Base-by-base conservation (phyloP, 306 rosid species). In the Pyrus betulifolia region DNA sequence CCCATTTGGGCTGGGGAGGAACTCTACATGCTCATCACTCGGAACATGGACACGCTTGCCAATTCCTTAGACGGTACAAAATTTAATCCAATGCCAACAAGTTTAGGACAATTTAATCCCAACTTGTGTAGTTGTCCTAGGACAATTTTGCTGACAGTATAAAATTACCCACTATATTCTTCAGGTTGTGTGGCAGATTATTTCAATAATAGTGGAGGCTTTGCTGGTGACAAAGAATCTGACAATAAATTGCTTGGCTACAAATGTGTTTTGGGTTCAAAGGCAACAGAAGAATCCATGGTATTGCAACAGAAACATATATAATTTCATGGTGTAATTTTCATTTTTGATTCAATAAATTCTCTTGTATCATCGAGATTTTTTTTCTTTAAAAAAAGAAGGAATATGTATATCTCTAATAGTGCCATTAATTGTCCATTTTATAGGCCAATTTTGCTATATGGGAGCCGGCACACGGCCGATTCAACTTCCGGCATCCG, bases 1-100 rank as follows among this genome's bases (percentile, higher is more conserved):
- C 99, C 99, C 71, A 61, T 92, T n/a, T 95, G 97, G 99, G 97
- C 99, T 44, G 97, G 99, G 76, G 71, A 71, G 51, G 96, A 95
- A 74, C 99, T 92, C 71, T 54, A 74, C 69, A 40, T 35, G 78
- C 82, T 89, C n/a, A 81, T 80, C 73, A 81, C 82, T 5, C 55
- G 78, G 2, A 92, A 95, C 76, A 83, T 95, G 78, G 93, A 95
- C 83, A 95, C 91, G 46, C 85, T 92, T 5, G 89, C 95, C 30
- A 71, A 79, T 73, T 89, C 97, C 74, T 61, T 95, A 19, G 85
- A 92, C 71, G 86, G 98, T 93, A 71, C 74, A 76, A 74, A 40
- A n/a, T 4, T 66, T 45, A 52, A 23, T 67, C 72, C 70, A 21
- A 70, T n/a, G 63, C 66, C n/a, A 25, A 19, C 10, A 28, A 22